A percentile compares a stretch with the other conserved stretches of the same genome.
phyloP scores from a whole-genome alignment of 2,329 filamentous ascomycete species.

The Fusarium siculi region DNA sequence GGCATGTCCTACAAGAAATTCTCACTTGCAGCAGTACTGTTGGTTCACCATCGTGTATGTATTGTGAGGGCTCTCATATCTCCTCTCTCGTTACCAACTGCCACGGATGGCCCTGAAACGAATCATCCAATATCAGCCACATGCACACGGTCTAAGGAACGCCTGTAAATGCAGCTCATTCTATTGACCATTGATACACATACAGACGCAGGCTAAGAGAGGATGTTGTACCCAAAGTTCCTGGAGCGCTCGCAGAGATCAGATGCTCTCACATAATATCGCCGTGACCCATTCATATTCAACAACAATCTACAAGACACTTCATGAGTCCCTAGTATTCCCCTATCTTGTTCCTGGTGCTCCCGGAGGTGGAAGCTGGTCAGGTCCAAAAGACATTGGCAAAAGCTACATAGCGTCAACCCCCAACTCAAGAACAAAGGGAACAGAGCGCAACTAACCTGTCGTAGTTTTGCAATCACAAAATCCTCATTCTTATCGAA shows the following conservation, averaged over 20 bases:
- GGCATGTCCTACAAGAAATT: not conserved
- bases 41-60: not conserved
- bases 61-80: not conserved
- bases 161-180: constrained; percentile 1
- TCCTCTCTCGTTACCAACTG: not conserved
- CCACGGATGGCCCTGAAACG: not conserved
- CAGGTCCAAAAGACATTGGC: constrained; percentile 75
- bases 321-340: not conserved
- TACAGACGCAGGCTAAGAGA: not conserved
- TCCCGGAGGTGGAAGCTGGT: constrained; percentile 60
- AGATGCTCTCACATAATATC: not conserved
- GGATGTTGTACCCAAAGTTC: not conserved
- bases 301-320: not conserved
- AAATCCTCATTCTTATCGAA: constrained; percentile 84
- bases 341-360: constrained; percentile 4
- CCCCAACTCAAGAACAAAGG: not conserved
- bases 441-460: constrained; percentile 58
- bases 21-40: not conserved
- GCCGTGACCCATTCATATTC: not conserved
- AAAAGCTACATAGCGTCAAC: constrained; percentile 62
- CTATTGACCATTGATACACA: constrained; percentile 3
- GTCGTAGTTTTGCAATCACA: constrained; percentile 74
- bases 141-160: constrained; percentile 6
- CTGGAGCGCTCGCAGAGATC: not conserved
- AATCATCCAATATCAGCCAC: not conserved